Conservation (phyloP, 2,329 filamentous ascomycete species). For the Aspergillus puulaauensis region DNA sequence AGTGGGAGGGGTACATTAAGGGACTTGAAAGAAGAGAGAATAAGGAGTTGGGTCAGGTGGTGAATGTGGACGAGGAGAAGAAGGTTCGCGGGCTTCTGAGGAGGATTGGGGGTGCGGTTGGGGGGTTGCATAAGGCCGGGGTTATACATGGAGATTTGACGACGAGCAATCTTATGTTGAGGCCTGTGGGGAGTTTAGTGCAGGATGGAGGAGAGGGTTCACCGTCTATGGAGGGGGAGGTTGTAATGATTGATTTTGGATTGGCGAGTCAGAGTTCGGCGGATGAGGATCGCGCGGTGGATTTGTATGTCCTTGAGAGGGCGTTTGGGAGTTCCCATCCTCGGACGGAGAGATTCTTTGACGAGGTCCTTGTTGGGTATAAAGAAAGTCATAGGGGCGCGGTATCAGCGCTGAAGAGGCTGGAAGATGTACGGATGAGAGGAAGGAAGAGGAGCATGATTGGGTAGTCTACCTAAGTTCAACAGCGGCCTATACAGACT, state of each 20-base stretch:
- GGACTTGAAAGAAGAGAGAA: slow-evolving; percentile 31
- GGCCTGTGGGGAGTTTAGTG: slow-evolving; percentile 35
- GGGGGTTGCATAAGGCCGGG: slow-evolving; percentile 75
- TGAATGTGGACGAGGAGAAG: slow-evolving; percentile 44
- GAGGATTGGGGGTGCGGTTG: slow-evolving; percentile 69
- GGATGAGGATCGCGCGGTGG: slow-evolving; percentile 92
- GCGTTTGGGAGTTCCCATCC: slow-evolving; percentile 96
- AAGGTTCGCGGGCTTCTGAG: slow-evolving; percentile 64
- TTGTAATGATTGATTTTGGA: slow-evolving; percentile 93
- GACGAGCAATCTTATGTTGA: slow-evolving; percentile 93
- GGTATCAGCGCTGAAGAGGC: slow-evolving; percentile 69
- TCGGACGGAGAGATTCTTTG: slow-evolving; percentile 73
- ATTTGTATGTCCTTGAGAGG: slow-evolving; percentile 91
- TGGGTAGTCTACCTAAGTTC: slow-evolving; percentile 55
- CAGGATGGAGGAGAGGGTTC: slow-evolving; percentile 19
- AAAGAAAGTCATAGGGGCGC: slow-evolving; percentile 72
- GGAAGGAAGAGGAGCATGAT: slow-evolving; percentile 97
- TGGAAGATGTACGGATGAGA: slow-evolving; percentile 91
- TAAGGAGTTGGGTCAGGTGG: not conserved
- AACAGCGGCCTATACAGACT: no score
- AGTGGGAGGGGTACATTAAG: slow-evolving; percentile 59
- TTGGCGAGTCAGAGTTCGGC: slow-evolving; percentile 76
- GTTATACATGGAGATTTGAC: slow-evolving; percentile 94
- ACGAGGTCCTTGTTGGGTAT: slow-evolving; percentile 73
- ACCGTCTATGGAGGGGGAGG: slow-evolving; percentile 61